A percentile compares a stretch with the other conserved stretches of the same genome.
phyloP scores from a whole-genome alignment of 2,329 filamentous ascomycete species.

The Penicillium polonicum region DNA sequence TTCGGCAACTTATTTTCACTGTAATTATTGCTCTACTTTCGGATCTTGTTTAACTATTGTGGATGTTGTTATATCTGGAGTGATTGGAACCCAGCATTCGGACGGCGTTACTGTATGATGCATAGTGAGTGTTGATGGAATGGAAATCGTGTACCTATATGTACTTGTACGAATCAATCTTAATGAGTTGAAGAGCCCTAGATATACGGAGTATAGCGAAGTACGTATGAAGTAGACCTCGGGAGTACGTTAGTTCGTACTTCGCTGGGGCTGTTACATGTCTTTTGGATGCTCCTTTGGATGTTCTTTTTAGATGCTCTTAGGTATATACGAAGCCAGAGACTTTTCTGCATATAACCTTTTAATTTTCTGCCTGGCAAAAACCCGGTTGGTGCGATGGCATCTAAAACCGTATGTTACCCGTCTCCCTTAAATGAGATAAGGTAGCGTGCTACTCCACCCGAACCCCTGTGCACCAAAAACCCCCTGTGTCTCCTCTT shows the following conservation, averaged over 20 bases:
- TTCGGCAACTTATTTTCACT: slow-evolving; percentile 21
- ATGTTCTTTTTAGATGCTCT: no score
- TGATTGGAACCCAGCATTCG: slow-evolving; percentile 30
- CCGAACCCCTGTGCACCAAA: no score
- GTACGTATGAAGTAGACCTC: background rate
- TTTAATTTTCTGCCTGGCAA: no score
- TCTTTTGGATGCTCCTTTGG: no score
- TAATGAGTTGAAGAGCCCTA: background rate
- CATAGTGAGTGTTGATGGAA: slow-evolving; percentile 12
- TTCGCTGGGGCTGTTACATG: background rate
- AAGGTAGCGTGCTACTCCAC: background rate
- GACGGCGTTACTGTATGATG: slow-evolving; percentile 30
- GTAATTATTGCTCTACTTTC: slow-evolving; percentile 18
- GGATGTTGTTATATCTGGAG: slow-evolving; percentile 18
- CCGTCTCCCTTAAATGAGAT: background rate
- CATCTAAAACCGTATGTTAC: background rate
- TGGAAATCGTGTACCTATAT: background rate
- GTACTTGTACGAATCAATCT: slow-evolving; percentile 4
- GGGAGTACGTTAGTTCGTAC: background rate
- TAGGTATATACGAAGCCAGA: no score
- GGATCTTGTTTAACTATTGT: slow-evolving; percentile 15
- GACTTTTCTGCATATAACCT: no score
- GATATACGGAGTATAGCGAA: background rate
- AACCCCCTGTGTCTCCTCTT: background rate
- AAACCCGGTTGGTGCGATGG: no score